These are phyloP conservation scores for Bruguiera hainesii DNA, from an alignment of 441 rosid genomes.

Conservation along the genomic window DNA sequence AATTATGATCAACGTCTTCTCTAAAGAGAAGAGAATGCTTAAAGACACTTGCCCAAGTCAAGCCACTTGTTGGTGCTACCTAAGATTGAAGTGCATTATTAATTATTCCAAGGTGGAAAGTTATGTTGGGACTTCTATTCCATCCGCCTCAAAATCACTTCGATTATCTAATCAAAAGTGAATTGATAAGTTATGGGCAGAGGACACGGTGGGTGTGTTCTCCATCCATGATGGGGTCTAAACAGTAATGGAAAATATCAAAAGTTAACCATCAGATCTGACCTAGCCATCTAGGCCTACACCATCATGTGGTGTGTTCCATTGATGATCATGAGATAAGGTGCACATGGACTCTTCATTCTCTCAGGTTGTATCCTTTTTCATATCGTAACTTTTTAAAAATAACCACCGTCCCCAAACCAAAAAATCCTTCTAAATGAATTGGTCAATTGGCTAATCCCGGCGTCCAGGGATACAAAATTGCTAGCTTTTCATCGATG, in stretches of 20 bases:
- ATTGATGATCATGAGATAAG: background rate
- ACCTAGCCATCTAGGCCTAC: no score
- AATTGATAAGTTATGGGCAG: background rate
- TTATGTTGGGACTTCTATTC: slow-evolving; percentile 47
- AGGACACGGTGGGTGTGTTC: background rate
- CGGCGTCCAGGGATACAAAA: slow-evolving; percentile 24
- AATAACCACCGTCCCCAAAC: no score
- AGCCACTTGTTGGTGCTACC: slow-evolving; percentile 41
- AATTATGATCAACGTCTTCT: slow-evolving; percentile 23
- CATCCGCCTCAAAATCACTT: slow-evolving; percentile 32
- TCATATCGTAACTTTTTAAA: no score
- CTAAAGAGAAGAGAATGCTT: slow-evolving; percentile 30
- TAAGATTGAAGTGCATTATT: slow-evolving; percentile 30
- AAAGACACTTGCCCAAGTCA: slow-evolving; percentile 19
- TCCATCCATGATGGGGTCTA: slow-evolving; percentile 21
- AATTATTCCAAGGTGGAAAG: slow-evolving; percentile 38
- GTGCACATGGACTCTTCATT: no score
- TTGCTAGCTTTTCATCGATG: slow-evolving; percentile 13
- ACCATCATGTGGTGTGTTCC: background rate
- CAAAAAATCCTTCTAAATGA: background rate
- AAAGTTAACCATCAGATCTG: background rate
- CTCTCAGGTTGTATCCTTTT: no score
- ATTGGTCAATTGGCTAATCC: slow-evolving; percentile 18
- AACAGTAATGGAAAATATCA: background rate
- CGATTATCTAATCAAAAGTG: slow-evolving; percentile 17